A percentile compares a stretch with the other conserved stretches of the same genome.
phyloP scores from a whole-genome alignment of 2,329 filamentous ascomycete genomes.

The Fusarium citri region DNA sequence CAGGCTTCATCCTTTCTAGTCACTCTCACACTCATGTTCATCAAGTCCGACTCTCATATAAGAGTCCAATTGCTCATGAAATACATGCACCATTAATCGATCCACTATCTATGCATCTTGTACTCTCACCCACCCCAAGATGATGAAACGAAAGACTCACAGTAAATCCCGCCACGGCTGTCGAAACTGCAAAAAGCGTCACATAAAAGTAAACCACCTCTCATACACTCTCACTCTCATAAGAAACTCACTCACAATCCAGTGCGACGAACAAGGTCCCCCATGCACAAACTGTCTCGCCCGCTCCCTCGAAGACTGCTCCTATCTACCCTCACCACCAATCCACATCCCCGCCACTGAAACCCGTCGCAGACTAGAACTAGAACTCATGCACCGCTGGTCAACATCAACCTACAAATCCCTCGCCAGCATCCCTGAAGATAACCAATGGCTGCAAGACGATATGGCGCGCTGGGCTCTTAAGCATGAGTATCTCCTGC shows the following conservation, averaged over 20 bases:
- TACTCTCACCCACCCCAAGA: accelerated
- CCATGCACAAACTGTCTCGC: constrained; percentile 51
- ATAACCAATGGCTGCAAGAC: constrained; percentile 50
- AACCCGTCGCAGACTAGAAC: constrained; percentile 51
- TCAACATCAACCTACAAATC: constrained; percentile 58
- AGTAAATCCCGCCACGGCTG: constrained; percentile 45
- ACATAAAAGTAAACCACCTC: constrained; percentile 36
- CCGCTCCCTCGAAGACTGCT: constrained; percentile 42
- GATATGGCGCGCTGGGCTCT: constrained; percentile 51
- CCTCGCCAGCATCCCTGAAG: constrained; percentile 53
- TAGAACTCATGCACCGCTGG: constrained; percentile 65
- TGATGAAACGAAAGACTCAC: constrained; percentile 42
- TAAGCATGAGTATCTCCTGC: constrained; percentile 54
- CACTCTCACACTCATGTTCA: neutral
- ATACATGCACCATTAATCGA: accelerated
- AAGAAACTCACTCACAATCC: neutral
- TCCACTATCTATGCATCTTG: no score
- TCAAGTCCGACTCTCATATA: neutral
- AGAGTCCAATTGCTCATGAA: neutral
- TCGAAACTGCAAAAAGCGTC: constrained; percentile 44
- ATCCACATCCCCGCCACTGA: constrained; percentile 25
- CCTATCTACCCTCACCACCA: constrained; percentile 30
- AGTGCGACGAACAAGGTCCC: constrained; percentile 54
- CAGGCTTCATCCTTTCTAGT: neutral
- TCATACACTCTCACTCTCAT: neutral